phyloP scores from a whole-genome alignment of 2,329 filamentous ascomycete species.

The Rhynchosporium graminicola region DNA sequence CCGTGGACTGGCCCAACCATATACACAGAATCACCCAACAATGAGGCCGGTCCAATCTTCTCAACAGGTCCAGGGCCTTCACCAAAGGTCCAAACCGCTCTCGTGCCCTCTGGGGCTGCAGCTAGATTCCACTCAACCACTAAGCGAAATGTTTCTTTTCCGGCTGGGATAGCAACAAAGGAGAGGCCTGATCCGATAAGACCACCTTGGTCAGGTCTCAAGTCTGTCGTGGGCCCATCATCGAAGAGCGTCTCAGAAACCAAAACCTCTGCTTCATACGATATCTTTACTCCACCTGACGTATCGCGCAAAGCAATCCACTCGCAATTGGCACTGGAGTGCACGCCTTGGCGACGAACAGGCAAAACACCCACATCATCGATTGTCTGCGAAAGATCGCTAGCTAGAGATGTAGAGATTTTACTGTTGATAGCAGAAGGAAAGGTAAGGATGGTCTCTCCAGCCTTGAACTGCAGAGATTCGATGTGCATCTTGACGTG shows the following conservation, averaged over 20 bases:
- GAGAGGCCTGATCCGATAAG: constrained; percentile 24
- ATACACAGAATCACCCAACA: constrained; percentile 32
- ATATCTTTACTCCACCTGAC: not conserved
- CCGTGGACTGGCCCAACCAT: constrained; percentile 33
- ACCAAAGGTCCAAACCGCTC: constrained; percentile 34
- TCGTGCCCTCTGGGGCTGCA: constrained; percentile 22
- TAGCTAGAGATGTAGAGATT: not conserved
- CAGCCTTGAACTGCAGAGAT: not conserved
- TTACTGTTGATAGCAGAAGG: not conserved
- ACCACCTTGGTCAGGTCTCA: constrained; percentile 22
- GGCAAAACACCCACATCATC: not conserved
- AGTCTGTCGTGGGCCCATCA: not conserved
- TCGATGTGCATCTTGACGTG: not conserved
- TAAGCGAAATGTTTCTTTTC: constrained; percentile 18
- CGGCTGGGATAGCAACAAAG: constrained; percentile 21
- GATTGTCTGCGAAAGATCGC: not conserved
- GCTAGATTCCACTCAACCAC: constrained; percentile 31
- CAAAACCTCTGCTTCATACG: not conserved
- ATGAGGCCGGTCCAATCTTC: constrained; percentile 23
- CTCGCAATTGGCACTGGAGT: not conserved
- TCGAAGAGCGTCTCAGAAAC: too few species aligned
- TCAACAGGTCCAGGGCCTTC: constrained; percentile 32
- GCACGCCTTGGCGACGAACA: not conserved
- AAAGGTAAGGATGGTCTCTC: not conserved
- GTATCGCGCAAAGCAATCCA: not conserved